Evolutionary conservation across 257 asterid species (phyloP).

Genomic region (Sherardia arvensis): DNA sequence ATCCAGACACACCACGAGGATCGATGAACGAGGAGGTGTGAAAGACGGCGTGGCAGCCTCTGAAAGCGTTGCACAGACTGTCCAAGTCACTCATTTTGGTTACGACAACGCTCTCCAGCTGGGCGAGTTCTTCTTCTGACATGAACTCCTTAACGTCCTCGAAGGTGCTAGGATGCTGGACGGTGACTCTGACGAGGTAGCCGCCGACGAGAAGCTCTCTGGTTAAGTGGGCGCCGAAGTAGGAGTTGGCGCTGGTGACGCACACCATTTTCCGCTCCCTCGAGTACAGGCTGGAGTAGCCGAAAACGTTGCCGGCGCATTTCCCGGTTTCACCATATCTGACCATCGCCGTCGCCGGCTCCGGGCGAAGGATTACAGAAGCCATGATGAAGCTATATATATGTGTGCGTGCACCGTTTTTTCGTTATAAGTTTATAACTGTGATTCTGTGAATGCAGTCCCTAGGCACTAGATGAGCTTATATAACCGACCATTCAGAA

Average conservation of each 20-base stretch:
- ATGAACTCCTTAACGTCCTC: constrained; percentile 25
- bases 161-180: constrained; percentile 18
- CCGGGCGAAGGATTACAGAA: not conserved
- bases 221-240: constrained; percentile 24
- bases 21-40: constrained; percentile 33
- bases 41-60: constrained; percentile 27
- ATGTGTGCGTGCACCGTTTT: not conserved
- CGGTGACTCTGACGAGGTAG: constrained; percentile 25
- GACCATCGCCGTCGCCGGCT: not conserved
- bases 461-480: not conserved
- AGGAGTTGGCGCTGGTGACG: constrained; percentile 30
- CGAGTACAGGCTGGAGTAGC: constrained; percentile 7
- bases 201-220: constrained; percentile 23
- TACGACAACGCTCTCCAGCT: constrained; percentile 24
- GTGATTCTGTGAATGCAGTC: not conserved
- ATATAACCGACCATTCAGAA: too few species aligned
- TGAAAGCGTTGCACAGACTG: constrained; percentile 21
- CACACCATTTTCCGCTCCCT: constrained; percentile 20
- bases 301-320: constrained; percentile 1
- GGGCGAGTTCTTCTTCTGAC: constrained; percentile 23
- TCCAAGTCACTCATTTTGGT: constrained; percentile 22
- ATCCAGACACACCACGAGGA: constrained; percentile 30
- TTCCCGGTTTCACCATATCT: not conserved
- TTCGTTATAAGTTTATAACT: not conserved
- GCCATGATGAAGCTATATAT: not conserved